Evolutionary conservation across 1,139 yeast genomes (phyloP), one percentile per base, ranked within the genome.

Genomic region (Magnusiomyces tetraspermus): DNA sequence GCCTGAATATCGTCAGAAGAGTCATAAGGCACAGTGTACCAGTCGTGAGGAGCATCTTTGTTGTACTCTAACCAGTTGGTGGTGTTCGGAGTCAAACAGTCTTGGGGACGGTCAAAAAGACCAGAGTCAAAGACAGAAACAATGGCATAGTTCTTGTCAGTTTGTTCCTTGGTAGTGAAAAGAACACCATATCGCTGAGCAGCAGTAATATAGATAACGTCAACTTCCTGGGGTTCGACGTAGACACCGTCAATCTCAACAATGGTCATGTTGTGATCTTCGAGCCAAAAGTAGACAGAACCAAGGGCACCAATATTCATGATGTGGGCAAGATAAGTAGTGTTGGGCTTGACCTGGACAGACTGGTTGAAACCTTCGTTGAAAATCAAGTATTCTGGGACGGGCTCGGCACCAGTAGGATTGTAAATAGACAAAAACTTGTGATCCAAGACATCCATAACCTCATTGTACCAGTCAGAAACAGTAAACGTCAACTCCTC

Each of bases 381-480:
- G 69, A 88, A 76, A 62, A 88, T 72, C 60, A 85, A 66, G 65
- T 81, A 82, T 62, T 84, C 82, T 2, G 97, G 97, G 61, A 90
- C 80, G 45, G 97, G 97, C 70, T 90, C 97, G 37, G 97, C 96
- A 59, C 97, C 97, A 4, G 96, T 86, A 47, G 97, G 97, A 70
- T 90, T 90, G 71, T 77, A 83, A 58, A 84, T 69, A 59, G 74
- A 78, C 71, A 87, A 66, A 71, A 89, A 89, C 46, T 57, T 56
- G 21, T 64, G 61, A 57, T 76, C 70, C 60, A 89, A 74, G 22
- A 65, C 76, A 48, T 75, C 75, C 46, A 83, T 74, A 51, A 74
- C 70, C 38, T 78, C 74, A 67, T 88, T 95, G 70, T 90, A 90
- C 94, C 96, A 89, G 61, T 90, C 97, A 46, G 83, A 72, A 43